Percentiles rank a stretch among this genome's conserved stretches.
These are phyloP conservation scores for Poteriospumella lacustris DNA, from an alignment of 108 stramenopile genomes.

Conservation along the genomic window DNA sequence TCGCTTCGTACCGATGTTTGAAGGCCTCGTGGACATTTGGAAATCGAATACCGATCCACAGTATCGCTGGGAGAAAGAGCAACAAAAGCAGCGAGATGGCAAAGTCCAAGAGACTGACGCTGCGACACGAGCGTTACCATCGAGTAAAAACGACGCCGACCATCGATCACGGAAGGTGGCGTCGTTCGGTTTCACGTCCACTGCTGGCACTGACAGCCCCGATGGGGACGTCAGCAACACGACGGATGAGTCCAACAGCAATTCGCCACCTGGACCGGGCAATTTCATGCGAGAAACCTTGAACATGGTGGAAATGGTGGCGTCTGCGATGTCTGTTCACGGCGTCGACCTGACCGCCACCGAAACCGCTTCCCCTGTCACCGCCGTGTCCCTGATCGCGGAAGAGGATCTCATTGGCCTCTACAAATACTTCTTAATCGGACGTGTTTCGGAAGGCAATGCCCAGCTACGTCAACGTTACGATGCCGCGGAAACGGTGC, in stretches of 20 bases:
- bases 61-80: conserved; percentile 12
- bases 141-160: neutral
- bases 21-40: neutral
- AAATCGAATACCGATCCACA: conserved; percentile 5
- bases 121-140: neutral
- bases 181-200: too few relatives aligned
- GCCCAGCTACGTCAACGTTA: neutral
- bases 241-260: neutral
- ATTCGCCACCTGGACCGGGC: neutral
- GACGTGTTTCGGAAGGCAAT: neutral
- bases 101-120: too few relatives aligned
- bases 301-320: neutral
- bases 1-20: neutral
- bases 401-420: neutral
- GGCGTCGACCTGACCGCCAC: neutral
- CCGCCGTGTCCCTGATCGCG: neutral
- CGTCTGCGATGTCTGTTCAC: neutral
- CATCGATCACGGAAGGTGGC: neutral
- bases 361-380: neutral
- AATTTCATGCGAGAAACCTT: neutral
- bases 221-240: neutral
- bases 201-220: too few relatives aligned
- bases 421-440: conserved; percentile 9
- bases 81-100: neutral
- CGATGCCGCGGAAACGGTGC: neutral